Evolutionary conservation across 495 filamentous ascomycete genomes (phyloP), one percentile per base, ranked within the genome.

Genomic region (Aspergillus saccharolyticus): DNA sequence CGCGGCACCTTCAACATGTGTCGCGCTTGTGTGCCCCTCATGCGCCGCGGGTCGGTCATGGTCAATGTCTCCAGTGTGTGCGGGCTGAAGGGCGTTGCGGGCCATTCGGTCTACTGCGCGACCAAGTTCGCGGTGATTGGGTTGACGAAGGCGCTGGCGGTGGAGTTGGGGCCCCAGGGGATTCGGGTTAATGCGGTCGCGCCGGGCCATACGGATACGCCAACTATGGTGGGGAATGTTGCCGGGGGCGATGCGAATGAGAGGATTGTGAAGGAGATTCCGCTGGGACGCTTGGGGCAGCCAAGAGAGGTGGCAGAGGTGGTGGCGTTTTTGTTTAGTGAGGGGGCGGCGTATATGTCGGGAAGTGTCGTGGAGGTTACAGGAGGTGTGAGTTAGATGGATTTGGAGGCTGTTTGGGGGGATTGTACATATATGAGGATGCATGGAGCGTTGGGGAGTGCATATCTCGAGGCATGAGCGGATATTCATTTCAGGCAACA

Each of bases 121-220:
- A 81, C 76, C 30, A 84, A 85, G 59, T 78, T 67, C 19, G 82
- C 68, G 6, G 68, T 83, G 4, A 75, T 81, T 22, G 81, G 80
- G 6, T 78, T 85, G 59, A 76, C 76, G 5, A 83, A 83, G 58
- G 74, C 74, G 55, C 73, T 85, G 61, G 82, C 81, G 15, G 63
- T 81, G 54, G 82, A 84, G 53, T 63, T 84, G 44, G 82, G 79
- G 0, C 65, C 72, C 4, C 71, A 72, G 44, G 79, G 80, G 12
- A 76, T 84, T 20, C 69, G 80, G 10, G 74, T 76, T 1, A 85
- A 85, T 61, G 72, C 78, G 15, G 72, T 85, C 30, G 75, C 78
- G 14, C 80, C 82, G 20, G 82, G 80, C 16, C 59, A 18, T 55
- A 78, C 66, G 65, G 70, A 78, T 63, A 80, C 66, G 49, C 71